Conservation (phyloP, 768 basidiomycete species). For the Podaxis rugospora region DNA sequence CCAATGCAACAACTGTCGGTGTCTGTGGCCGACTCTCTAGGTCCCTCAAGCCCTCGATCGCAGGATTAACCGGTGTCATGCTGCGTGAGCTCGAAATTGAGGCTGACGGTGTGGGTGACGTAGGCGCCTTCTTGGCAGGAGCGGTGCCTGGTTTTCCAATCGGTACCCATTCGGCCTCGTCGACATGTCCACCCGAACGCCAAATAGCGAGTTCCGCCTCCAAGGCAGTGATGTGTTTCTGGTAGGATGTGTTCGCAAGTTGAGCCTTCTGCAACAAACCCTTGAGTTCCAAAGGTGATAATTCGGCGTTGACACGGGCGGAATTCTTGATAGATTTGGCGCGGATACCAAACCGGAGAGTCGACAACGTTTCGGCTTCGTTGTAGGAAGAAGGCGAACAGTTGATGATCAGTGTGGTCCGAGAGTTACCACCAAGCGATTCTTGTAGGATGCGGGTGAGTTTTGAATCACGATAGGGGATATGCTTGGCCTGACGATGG, state of each 20-base stretch:
- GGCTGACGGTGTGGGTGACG: conserved; percentile 59
- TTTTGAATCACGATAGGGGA: conserved; percentile 98
- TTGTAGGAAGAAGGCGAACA: conserved; percentile 98
- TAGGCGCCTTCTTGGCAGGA: conserved; percentile 61
- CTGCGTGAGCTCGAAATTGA: conserved; percentile 45
- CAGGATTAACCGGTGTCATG: conserved; percentile 72
- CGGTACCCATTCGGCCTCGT: conserved; percentile 76
- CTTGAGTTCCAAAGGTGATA: conserved; percentile 95
- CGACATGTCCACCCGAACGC: conserved; percentile 83
- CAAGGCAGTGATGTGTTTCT: conserved; percentile 83
- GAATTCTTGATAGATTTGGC: conserved; percentile 99
- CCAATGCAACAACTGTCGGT: conserved; percentile 81
- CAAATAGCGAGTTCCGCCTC: conserved; percentile 90
- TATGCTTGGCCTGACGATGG: conserved; percentile 75
- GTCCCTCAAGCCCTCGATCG: conserved; percentile 69
- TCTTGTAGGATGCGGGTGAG: conserved; percentile 99
- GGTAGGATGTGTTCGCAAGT: conserved; percentile 74
- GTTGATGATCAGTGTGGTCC: conserved; percentile 98
- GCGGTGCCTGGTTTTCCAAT: conserved; percentile 57
- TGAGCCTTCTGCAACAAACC: conserved; percentile 86
- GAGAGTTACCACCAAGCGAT: conserved; percentile 91
- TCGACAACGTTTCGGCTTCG: conserved; percentile 92
- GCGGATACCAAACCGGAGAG: conserved; percentile 98
- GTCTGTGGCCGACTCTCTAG: conserved; percentile 87
- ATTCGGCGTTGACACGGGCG: conserved; percentile 96